Base-by-base conservation (phyloP, 2,329 filamentous ascomycete genomes). In the Neospermospora avenae region DNA sequence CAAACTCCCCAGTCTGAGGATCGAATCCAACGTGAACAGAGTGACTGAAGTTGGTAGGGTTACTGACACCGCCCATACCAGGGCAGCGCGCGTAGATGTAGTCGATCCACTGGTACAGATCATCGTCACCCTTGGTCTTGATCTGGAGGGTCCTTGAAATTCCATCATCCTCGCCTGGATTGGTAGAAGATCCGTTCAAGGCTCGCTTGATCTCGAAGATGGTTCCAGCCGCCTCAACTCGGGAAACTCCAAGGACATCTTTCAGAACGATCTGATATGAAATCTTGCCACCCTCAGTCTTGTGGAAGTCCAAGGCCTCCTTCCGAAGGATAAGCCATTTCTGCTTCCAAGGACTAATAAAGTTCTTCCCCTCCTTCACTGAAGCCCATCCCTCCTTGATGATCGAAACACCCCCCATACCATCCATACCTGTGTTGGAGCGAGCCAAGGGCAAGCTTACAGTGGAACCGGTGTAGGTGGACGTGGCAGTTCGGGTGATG, bases 51-150 rank as follows among this genome's bases (percentile, higher is more conserved):
- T 98, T 97, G 66, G 95, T 98, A 5, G 95, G 95, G 75, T 98
- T 97, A 77, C 93, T 97, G 59, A 99, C 95, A 68, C 95, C 95
- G 63, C 95, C 93, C 91, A 98, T 96, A 64, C 91, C 93, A 18
- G 95, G 95, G 74, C 93, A 98, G 65, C 93, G 89, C 69, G 93
- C 92, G 74, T 98, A 98, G 67, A 99, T 96, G 74, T 93, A 91
- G 75, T 99, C 95, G 71, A 98, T 96, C 95, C 95, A 99, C 70
- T 96, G 92, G 75, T 99, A 99, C 57, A 99, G 86, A 68, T 99
- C 95, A 72, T 96, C 93, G 71, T 99, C 95, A 59, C 87, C 89
- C 77, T 97, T 96, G 69, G 98, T 92, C 73, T 90, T 91, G 74
- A 96, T 95, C 65, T 95, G 92, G 55, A 97, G 84, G 3, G 91